Evolutionary conservation across 176 grass and related monocot genomes (phyloP), one percentile per base, ranked within the genome.

Genomic region (Phoenix roebelenii): DNA sequence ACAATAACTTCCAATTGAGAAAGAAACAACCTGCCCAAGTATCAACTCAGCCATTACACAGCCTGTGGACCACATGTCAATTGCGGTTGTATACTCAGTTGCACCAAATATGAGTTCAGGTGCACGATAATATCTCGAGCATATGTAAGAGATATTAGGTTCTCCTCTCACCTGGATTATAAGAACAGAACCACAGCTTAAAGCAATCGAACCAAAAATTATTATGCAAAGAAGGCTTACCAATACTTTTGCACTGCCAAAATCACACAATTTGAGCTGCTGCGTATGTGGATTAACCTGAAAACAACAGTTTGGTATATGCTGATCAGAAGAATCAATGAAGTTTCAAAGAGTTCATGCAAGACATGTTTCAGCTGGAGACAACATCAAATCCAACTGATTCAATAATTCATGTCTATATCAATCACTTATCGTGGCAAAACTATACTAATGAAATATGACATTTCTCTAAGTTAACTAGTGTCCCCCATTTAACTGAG

Each of bases 61-160:
- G 23, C 92, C 87, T 52, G 92, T 85, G 50, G 92, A 96, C 92
- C 92, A 90, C 65, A 96, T 71, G 69, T 96, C 92, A 75, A 91
- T 96, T 66, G 91, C 83, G 19, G 83, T 87, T 66, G 86, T 95
- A 85, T 95, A 95, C 74, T 90, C 91, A 4, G 83, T 95, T 62
- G 91, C 91, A 66, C 92, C 83, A 77, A 96, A 96, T 77, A 96
- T 96, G 25, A 96, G 87, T 76, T 96, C 91, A 57, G 92, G 92
- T 69, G 92, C 92, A 35, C 92, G 80, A 56, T 96, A 96, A 75
- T 96, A 96, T 77, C 92, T 96, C 56, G 92, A 96, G 61, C 92
- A 96, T 90, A 91, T 96, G 69, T 90, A 96, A 18, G 92, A 96
- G 59, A 96, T 96, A 83, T 96, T 91, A 55, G 92, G 87, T 23